A percentile compares a stretch with the other conserved stretches of the same genome.
phyloP scores from a whole-genome alignment of 148 eudicot species.

The Pouteria glomerata region DNA sequence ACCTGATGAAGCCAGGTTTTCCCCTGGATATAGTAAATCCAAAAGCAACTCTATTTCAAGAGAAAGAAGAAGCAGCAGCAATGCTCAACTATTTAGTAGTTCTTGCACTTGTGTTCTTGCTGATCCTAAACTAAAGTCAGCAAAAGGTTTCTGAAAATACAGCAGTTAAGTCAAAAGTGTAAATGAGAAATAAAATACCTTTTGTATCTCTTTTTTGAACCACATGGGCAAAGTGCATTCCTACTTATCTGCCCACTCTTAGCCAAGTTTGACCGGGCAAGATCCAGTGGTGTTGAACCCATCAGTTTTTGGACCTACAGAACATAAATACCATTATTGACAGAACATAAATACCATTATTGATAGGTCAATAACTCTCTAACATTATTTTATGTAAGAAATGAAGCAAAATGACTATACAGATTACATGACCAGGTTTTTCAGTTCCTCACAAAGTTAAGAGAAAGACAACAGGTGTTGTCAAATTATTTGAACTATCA shows the following conservation, averaged over 20 bases:
- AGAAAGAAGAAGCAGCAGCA: slow-evolving; percentile 1
- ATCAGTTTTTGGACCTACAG: slow-evolving; percentile 67
- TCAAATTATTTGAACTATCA: background rate
- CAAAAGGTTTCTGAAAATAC: background rate
- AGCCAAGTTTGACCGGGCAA: slow-evolving; percentile 78
- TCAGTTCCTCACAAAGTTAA: background rate
- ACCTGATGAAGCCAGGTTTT: slow-evolving; percentile 1
- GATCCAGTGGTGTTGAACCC: slow-evolving; percentile 70
- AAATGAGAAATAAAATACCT: slow-evolving; percentile 31
- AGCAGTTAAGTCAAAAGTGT: background rate
- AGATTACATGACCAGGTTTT: background rate
- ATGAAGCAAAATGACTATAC: background rate
- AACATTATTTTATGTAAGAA: background rate
- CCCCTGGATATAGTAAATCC: background rate
- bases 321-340: slow-evolving; percentile 7
- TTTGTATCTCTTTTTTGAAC: slow-evolving; percentile 78
- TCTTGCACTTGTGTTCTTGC: background rate
- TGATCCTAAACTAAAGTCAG: background rate
- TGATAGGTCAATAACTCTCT: background rate
- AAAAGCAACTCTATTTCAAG: background rate
- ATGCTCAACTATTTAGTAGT: background rate
- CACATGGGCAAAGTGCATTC: slow-evolving; percentile 82
- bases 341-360: background rate
- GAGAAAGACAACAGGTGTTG: background rate
- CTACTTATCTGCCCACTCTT: slow-evolving; percentile 87